Conservation (phyloP, 2,329 filamentous ascomycete genomes). For the Epichloe baconii region DNA sequence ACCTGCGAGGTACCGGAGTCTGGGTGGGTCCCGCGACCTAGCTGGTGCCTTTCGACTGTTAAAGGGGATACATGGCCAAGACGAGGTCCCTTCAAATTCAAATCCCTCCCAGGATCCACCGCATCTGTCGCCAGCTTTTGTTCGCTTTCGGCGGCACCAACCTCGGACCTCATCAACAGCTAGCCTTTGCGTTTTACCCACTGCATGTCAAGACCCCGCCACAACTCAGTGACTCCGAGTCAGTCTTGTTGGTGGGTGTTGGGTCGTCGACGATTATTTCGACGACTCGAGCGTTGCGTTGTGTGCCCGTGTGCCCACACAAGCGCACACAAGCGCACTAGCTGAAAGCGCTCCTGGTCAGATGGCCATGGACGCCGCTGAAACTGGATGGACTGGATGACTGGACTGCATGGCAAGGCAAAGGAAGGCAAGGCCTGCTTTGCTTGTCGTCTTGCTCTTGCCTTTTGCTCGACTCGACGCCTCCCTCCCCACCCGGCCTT, state of each 20-base stretch:
- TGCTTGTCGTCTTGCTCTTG: not conserved
- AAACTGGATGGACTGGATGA: not conserved
- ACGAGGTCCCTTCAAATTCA: no score
- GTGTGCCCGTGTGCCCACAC: no score
- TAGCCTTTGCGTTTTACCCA: not conserved
- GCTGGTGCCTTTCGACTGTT: no score
- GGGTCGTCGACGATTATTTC: no score
- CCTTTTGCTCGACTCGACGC: not conserved
- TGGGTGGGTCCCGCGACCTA: no score
- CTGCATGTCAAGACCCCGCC: not conserved
- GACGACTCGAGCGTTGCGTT: no score
- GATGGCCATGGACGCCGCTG: not conserved
- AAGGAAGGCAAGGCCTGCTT: no score
- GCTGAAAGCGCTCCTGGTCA: not conserved
- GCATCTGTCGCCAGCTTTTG: not conserved
- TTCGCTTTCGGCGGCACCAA: conserved; percentile 1
- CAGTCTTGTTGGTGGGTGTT: not conserved
- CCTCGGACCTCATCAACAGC: not conserved
- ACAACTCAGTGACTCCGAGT: conserved; percentile 3
- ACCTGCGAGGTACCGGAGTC: no score
- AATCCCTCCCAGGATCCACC: not conserved
- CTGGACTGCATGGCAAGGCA: not conserved
- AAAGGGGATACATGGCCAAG: no score
- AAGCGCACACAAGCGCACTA: not conserved
- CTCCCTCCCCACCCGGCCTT: not conserved